Conservation (phyloP, 176 grass and related monocot genomes). For the Saccharum officinarum region DNA sequence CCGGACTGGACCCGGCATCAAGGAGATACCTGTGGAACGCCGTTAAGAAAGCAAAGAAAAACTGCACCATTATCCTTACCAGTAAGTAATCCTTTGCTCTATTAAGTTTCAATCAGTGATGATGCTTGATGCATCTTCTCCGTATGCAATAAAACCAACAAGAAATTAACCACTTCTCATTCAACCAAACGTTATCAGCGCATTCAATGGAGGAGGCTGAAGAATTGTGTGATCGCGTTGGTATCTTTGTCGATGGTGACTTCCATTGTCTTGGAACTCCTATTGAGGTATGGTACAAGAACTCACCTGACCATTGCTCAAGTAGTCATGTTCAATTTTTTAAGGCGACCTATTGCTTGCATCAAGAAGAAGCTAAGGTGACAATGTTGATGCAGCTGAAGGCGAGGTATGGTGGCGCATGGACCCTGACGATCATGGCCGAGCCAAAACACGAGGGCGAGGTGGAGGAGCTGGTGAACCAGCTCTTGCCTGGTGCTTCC, state of each 20-base stretch:
- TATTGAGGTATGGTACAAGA: slow-evolving; percentile 50
- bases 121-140: neutral
- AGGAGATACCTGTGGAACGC: slow-evolving; percentile 81
- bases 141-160: neutral
- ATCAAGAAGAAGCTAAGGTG: no score
- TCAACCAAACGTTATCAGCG: slow-evolving; percentile 35
- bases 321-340: no score
- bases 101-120: neutral
- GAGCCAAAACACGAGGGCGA: neutral
- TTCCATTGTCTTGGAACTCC: slow-evolving; percentile 85
- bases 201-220: slow-evolving; percentile 98
- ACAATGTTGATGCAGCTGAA: neutral
- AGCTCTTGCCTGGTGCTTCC: neutral
- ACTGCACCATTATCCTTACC: slow-evolving; percentile 87
- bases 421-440: neutral
- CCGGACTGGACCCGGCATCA: slow-evolving; percentile 70
- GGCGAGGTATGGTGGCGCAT: neutral
- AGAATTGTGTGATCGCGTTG: slow-evolving; percentile 72
- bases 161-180: neutral
- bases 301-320: no score
- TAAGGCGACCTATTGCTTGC: no score
- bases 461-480: neutral
- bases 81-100: slow-evolving; percentile 38
- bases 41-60: slow-evolving; percentile 72
- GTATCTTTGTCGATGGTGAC: slow-evolving; percentile 73